Conservation (phyloP, 768 basidiomycete species). For the Suillus subaureus region DNA sequence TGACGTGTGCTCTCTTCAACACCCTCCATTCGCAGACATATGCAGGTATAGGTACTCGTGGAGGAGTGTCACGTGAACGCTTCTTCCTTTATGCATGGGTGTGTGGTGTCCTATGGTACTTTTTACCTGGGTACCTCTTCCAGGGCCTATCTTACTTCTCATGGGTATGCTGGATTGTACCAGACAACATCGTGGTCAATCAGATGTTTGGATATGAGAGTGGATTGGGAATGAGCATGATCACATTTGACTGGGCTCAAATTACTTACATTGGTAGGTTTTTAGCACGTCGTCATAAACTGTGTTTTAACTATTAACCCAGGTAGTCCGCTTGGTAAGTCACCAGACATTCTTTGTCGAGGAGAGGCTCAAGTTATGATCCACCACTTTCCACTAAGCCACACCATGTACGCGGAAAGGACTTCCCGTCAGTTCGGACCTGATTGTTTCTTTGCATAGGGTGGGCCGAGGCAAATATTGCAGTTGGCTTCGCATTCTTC, state of each 20-base stretch:
- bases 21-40: slow-evolving; percentile 65
- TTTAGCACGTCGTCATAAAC: not conserved
- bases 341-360: not conserved
- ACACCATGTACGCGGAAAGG: not conserved
- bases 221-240: slow-evolving; percentile 66
- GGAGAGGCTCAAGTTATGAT: not conserved
- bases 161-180: slow-evolving; percentile 70
- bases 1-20: slow-evolving; percentile 71
- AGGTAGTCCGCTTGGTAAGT: slow-evolving; percentile 60
- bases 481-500: slow-evolving; percentile 63
- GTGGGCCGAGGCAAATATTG: slow-evolving; percentile 80
- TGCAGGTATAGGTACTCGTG: slow-evolving; percentile 43
- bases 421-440: too few relatives aligned
- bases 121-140: slow-evolving; percentile 78
- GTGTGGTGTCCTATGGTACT: slow-evolving; percentile 45
- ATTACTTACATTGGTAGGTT: slow-evolving; percentile 40
- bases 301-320: not conserved
- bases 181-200: slow-evolving; percentile 69
- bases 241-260: slow-evolving; percentile 85
- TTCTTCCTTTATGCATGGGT: slow-evolving; percentile 51
- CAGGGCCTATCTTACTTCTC: slow-evolving; percentile 62
- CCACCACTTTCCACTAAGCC: not conserved
- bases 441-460: slow-evolving; percentile 34
- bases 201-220: slow-evolving; percentile 67
- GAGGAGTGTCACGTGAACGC: slow-evolving; percentile 52